These are phyloP conservation scores for Ogataea philodendri DNA, from an alignment of 805 yeast species.

Conservation along the genomic window DNA sequence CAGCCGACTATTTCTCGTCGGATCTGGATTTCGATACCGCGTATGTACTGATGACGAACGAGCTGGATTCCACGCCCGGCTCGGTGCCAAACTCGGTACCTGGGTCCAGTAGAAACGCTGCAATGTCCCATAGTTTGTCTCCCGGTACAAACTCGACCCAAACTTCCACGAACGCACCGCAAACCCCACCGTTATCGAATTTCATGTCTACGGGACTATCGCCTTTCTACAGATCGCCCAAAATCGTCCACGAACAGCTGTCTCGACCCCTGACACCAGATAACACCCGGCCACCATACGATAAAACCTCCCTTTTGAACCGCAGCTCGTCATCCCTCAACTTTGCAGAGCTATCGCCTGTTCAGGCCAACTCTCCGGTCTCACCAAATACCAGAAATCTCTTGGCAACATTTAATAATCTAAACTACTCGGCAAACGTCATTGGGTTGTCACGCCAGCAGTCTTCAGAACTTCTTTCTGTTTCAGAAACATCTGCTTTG, in stretches of 20 bases:
- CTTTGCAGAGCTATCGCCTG: conserved; percentile 1
- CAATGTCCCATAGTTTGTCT: conserved; percentile 1
- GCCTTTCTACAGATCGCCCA: conserved; percentile 16
- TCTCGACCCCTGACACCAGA: conserved; percentile 10
- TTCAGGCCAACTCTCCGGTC: conserved; percentile 23
- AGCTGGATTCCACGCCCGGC: conserved; percentile 16
- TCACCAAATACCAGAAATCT: conserved; percentile 34
- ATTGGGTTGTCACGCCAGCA: conserved; percentile 13
- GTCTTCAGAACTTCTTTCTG: conserved; percentile 31
- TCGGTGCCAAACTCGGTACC: conserved; percentile 4
- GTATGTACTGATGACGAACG: conserved; percentile 32
- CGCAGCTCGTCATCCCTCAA: background rate
- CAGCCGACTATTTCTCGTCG: conserved; percentile 20
- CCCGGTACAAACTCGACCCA: conserved; percentile 13
- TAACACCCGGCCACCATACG: conserved; percentile 1
- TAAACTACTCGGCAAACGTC: conserved; percentile 22
- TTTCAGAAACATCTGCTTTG: conserved; percentile 35
- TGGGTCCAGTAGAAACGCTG: conserved; percentile 3
- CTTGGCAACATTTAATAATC: conserved; percentile 30
- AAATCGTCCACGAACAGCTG: conserved; percentile 10
- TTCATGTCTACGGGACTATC: conserved; percentile 14
- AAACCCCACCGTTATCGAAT: conserved; percentile 14
- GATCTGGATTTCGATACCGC: conserved; percentile 39
- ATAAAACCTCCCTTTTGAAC: conserved; percentile 2
- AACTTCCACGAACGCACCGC: conserved; percentile 8